Conservation (phyloP, 2,329 filamentous ascomycete genomes). For the Claviceps sorghi region DNA sequence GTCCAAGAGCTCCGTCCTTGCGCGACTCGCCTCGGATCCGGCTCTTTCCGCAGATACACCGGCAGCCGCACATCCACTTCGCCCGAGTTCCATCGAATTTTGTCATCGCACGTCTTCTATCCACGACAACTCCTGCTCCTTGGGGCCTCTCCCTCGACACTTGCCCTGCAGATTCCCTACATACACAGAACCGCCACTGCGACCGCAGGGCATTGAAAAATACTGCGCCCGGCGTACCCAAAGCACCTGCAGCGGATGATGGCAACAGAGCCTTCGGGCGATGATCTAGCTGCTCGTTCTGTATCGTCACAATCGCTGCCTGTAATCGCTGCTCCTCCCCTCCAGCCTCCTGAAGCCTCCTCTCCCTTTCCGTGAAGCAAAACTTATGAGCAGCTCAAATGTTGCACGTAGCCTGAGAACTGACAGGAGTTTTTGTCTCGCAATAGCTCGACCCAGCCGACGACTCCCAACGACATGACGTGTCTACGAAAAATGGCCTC, state of each 20-base stretch:
- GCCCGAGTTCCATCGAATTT: neutral
- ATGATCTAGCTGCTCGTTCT: slow-evolving; percentile 39
- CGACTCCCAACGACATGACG: slow-evolving; percentile 29
- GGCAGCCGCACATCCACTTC: neutral
- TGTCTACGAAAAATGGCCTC: slow-evolving; percentile 33
- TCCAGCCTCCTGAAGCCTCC: neutral
- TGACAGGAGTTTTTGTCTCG: neutral
- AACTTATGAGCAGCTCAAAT: neutral
- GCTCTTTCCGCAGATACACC: neutral
- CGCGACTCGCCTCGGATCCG: neutral
- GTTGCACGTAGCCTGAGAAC: neutral
- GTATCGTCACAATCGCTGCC: slow-evolving; percentile 30
- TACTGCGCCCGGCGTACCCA: slow-evolving; percentile 16
- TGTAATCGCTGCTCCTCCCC: slow-evolving; percentile 18
- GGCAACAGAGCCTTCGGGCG: slow-evolving; percentile 45
- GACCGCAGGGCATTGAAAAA: slow-evolving; percentile 7
- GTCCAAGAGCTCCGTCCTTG: neutral
- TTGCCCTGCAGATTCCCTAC: neutral
- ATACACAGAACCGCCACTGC: slow-evolving; percentile 4
- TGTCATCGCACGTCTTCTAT: neutral
- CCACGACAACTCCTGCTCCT: neutral
- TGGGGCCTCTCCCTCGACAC: neutral
- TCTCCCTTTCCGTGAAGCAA: neutral
- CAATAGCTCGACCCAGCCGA: slow-evolving; percentile 24
- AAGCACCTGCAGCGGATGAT: slow-evolving; percentile 36